These are phyloP conservation scores for Dactylella cylindrospora DNA, from an alignment of 2,329 filamentous ascomycete genomes.

Conservation along the genomic window DNA sequence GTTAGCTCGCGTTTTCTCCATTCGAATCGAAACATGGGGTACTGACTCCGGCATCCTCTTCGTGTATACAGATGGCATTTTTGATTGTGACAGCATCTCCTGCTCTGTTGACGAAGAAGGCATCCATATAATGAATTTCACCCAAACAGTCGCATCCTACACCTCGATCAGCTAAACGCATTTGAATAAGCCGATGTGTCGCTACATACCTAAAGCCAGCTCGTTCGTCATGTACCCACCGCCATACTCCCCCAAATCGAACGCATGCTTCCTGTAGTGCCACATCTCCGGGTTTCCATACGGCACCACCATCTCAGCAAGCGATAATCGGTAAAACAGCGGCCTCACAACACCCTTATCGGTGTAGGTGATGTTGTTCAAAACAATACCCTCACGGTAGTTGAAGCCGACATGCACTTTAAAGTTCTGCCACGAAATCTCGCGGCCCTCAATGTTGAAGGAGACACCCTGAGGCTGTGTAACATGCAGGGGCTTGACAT, in stretches of 20 bases:
- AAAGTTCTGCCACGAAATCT: constrained; percentile 89
- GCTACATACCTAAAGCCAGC: constrained; percentile 55
- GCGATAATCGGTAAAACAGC: constrained; percentile 83
- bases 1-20: neutral
- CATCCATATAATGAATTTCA: constrained; percentile 87
- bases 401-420: constrained; percentile 92
- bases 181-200: no score
- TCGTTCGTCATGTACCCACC: constrained; percentile 83
- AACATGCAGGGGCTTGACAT: constrained; percentile 84
- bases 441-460: constrained; percentile 73
- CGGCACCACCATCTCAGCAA: constrained; percentile 92
- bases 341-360: constrained; percentile 76
- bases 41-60: constrained; percentile 73
- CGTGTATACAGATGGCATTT: constrained; percentile 93
- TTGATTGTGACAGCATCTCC: constrained; percentile 80
- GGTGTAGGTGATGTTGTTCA: constrained; percentile 87
- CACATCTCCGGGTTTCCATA: constrained; percentile 80
- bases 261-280: constrained; percentile 78
- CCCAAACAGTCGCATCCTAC: constrained; percentile 86
- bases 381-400: constrained; percentile 85
- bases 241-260: constrained; percentile 78
- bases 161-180: constrained; percentile 9
- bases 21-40: neutral
- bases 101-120: constrained; percentile 74
- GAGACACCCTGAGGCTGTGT: constrained; percentile 87